Evolutionary conservation across 202 grass and related monocot species (phyloP).

Genomic region (Zoysia matrella): DNA sequence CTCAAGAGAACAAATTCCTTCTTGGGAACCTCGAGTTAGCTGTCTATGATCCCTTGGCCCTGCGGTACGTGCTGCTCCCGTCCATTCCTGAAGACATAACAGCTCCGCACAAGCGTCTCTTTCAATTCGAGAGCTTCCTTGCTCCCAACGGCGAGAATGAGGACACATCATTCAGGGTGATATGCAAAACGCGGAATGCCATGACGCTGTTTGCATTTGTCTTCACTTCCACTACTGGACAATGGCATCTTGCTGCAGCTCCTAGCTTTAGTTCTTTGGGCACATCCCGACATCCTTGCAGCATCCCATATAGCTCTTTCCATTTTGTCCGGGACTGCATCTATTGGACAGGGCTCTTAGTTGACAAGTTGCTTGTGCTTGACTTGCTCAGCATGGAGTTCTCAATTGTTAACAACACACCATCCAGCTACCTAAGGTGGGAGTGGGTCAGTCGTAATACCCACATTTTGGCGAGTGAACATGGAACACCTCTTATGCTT

Average conservation of each 20-base stretch:
- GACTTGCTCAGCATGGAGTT: not conserved
- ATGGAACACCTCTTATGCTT: constrained; percentile 5
- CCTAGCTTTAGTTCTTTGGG: not conserved
- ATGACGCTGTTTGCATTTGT: not conserved
- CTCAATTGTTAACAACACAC: not conserved
- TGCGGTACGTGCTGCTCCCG: not conserved
- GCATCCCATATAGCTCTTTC: not conserved
- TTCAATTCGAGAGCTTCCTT: not conserved
- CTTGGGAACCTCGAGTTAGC: not conserved
- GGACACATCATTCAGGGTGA: constrained; percentile 15
- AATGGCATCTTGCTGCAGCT: not conserved
- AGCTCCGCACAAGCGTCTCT: not conserved
- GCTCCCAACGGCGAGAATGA: not conserved
- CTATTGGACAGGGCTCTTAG: not conserved
- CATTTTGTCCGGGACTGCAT: not conserved
- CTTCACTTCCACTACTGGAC: not conserved
- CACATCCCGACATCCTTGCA: not conserved
- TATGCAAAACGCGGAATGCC: not conserved
- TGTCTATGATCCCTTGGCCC: not conserved
- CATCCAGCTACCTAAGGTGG: not conserved
- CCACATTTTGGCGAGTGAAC: not conserved
- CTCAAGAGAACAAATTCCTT: not conserved
- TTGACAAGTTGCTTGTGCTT: not conserved
- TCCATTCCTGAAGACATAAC: not conserved
- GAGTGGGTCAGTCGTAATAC: not conserved